Evolutionary conservation across 1,284 basidiomycete genomes (phyloP).

Genomic region (Leccinum subrobustum): DNA sequence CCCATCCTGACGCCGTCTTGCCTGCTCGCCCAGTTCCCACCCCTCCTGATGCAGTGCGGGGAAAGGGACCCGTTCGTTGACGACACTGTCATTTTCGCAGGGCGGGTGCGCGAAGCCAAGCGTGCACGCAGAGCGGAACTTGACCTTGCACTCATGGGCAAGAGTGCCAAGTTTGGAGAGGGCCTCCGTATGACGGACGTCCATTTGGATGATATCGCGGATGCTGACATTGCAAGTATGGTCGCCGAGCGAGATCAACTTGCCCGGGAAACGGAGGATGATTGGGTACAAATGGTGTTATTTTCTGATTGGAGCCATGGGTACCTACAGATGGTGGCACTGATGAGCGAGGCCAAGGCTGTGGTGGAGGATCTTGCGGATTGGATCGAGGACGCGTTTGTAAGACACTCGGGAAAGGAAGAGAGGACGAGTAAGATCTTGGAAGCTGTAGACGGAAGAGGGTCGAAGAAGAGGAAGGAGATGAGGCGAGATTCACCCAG

Average conservation of each 20-base stretch:
- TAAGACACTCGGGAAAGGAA: conserved; percentile 31
- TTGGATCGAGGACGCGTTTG: conserved; percentile 88
- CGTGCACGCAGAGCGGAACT: conserved; percentile 72
- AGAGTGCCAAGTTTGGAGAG: conserved; percentile 58
- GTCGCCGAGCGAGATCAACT: conserved; percentile 57
- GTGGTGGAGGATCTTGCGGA: conserved; percentile 90
- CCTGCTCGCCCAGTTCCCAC: conserved; percentile 90
- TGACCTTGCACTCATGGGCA: conserved; percentile 52
- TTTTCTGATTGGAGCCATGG: conserved; percentile 93
- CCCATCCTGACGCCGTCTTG: conserved; percentile 86
- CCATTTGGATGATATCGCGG: conserved; percentile 20
- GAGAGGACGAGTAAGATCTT: conserved; percentile 16
- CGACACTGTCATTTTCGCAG: conserved; percentile 94
- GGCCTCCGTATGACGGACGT: conserved; percentile 44
- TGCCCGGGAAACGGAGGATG: conserved; percentile 76
- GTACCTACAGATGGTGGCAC: conserved; percentile 89
- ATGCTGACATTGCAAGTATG: conserved; percentile 41
- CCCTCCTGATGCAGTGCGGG: conserved; percentile 88
- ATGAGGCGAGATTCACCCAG: conserved; percentile 22
- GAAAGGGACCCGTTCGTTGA: conserved; percentile 98
- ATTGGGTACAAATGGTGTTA: conserved; percentile 93
- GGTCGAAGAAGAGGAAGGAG: conserved; percentile 19
- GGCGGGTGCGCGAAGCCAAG: conserved; percentile 90
- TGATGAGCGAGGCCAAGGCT: conserved; percentile 81
- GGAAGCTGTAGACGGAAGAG: conserved; percentile 14